Evolutionary conservation across 1,139 yeast species (phyloP).

Genomic region (Candida smagusa): DNA sequence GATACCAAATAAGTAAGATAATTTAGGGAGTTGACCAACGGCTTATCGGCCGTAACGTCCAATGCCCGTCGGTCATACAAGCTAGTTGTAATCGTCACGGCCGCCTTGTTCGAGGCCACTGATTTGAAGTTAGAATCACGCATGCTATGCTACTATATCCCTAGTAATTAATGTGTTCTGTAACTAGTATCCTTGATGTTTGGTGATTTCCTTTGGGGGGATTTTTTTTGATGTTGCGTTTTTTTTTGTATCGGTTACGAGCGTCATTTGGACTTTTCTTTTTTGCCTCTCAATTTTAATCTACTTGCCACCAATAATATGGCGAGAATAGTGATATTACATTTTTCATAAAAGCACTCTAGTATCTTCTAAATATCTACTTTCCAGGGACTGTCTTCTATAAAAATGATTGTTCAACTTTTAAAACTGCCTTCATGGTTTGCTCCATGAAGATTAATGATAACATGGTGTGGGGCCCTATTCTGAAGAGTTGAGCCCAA

Average conservation of each 20-base stretch:
- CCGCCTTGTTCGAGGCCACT: constrained; percentile 77
- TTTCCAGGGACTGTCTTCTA: neutral
- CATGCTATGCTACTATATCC: constrained; percentile 39
- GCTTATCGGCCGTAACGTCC: constrained; percentile 86
- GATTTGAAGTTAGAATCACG: constrained; percentile 88
- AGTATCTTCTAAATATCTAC: too few species aligned
- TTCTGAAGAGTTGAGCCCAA: constrained; percentile 85
- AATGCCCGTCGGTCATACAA: constrained; percentile 89
- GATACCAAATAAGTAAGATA: constrained; percentile 85
- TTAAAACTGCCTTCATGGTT: constrained; percentile 63
- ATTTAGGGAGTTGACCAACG: constrained; percentile 86
- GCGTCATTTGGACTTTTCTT: neutral
- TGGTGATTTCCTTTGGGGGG: neutral
- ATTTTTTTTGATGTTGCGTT: constrained; percentile 1
- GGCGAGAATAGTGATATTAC: too few species aligned
- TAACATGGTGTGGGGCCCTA: constrained; percentile 92
- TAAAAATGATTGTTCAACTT: constrained; percentile 28
- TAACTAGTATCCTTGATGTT: neutral
- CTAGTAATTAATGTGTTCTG: constrained; percentile 1
- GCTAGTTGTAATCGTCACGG: constrained; percentile 83
- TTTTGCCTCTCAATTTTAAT: neutral
- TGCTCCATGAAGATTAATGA: constrained; percentile 95
- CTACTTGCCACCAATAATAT: too few species aligned
- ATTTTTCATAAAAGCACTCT: too few species aligned
- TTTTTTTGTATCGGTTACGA: neutral